These are phyloP conservation scores for Phoenix roebelenii DNA, from an alignment of 176 grass and related monocot genomes.

Conservation along the genomic window DNA sequence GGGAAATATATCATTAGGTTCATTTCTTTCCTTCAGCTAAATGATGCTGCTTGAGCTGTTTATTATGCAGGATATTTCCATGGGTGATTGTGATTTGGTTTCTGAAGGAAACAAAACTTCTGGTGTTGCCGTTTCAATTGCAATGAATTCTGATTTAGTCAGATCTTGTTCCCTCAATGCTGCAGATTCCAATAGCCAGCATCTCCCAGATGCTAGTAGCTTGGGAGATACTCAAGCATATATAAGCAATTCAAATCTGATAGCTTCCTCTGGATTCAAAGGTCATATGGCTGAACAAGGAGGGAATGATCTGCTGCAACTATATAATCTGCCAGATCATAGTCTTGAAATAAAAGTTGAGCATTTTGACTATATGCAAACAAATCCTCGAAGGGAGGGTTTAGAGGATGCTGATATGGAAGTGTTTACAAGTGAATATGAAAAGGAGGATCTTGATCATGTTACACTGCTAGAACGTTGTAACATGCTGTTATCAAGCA, in stretches of 20 bases:
- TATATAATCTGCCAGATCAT: too few species aligned
- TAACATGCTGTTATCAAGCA: conserved; percentile 23
- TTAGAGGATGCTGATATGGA: conserved; percentile 1
- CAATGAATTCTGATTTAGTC: conserved; percentile 4
- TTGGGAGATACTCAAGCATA: too few species aligned
- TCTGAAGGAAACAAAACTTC: conserved; percentile 8
- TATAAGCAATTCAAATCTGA: too few species aligned
- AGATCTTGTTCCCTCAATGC: conserved; percentile 5
- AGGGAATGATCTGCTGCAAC: too few species aligned
- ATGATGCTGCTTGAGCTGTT: too few species aligned
- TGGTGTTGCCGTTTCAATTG: not conserved
- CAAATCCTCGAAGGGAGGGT: conserved; percentile 8
- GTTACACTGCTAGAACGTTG: conserved; percentile 34
- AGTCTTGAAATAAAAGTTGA: not conserved
- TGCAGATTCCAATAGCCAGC: not conserved
- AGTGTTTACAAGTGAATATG: not conserved
- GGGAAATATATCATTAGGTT: too few species aligned
- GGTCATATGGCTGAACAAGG: too few species aligned
- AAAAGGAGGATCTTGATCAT: conserved; percentile 33
- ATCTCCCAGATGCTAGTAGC: conserved; percentile 3
- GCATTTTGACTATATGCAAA: conserved; percentile 11
- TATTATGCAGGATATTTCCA: conserved; percentile 29
- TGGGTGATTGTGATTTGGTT: conserved; percentile 7
- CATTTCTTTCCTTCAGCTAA: too few species aligned
- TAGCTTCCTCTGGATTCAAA: too few species aligned